Evolutionary conservation across 768 basidiomycete species (phyloP).

Genomic region (Rossbeevera mucosa): DNA sequence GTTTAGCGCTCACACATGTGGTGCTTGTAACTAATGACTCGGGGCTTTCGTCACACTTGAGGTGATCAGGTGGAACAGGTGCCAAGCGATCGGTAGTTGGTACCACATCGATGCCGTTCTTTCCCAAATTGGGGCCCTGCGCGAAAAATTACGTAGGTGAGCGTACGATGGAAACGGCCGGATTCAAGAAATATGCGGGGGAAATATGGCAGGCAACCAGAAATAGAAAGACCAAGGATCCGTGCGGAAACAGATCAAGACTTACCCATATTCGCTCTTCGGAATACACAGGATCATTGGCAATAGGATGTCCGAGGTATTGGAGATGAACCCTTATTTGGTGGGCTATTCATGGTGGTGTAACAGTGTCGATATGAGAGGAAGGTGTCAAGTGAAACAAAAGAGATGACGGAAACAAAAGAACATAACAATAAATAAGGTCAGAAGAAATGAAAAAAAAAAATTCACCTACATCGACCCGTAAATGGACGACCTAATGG

Average conservation of each 20-base stretch:
- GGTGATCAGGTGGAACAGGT: slow-evolving; percentile 48
- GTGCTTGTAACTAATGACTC: slow-evolving; percentile 34
- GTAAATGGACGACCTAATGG: slow-evolving; percentile 76
- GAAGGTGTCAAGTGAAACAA: background rate
- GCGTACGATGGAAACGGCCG: background rate
- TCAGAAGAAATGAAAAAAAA: background rate
- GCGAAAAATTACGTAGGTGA: background rate
- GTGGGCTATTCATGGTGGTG: slow-evolving; percentile 56
- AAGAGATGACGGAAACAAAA: background rate
- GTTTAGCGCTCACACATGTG: background rate
- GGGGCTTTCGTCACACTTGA: slow-evolving; percentile 38
- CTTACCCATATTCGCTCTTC: slow-evolving; percentile 72
- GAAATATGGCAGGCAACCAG: background rate
- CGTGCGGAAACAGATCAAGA: background rate
- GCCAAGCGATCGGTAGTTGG: slow-evolving; percentile 64
- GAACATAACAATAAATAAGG: background rate
- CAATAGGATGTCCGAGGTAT: slow-evolving; percentile 88
- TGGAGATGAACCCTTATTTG: slow-evolving; percentile 97
- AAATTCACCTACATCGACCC: slow-evolving; percentile 71
- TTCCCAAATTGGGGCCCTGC: slow-evolving; percentile 69
- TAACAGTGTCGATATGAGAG: slow-evolving; percentile 4
- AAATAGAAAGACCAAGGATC: background rate
- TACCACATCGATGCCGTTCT: slow-evolving; percentile 73
- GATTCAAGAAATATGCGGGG: background rate
- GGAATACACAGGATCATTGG: slow-evolving; percentile 93